Conservation (phyloP, 352 stramenopile genomes). For the Plasmopara viticola region DNA sequence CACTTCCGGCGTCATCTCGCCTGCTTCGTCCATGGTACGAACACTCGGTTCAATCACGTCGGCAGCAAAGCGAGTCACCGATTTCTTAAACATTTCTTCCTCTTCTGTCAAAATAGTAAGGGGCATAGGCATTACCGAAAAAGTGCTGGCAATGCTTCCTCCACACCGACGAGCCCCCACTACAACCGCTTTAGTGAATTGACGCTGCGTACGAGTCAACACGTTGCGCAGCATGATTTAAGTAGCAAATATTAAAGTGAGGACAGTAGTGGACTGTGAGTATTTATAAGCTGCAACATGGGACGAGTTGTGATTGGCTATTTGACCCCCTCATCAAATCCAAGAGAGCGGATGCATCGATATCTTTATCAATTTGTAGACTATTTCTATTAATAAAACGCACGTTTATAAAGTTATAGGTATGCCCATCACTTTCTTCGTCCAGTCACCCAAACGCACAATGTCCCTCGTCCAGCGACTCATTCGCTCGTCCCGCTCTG, state of each 20-base stretch:
- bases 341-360: conserved; percentile 2
- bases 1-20: conserved; percentile 82
- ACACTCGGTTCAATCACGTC: conserved; percentile 83
- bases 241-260: conserved; percentile 10
- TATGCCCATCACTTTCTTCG: neutral
- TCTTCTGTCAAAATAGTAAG: conserved; percentile 70
- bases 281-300: conserved; percentile 11
- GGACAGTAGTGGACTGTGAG: no score
- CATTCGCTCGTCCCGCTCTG: conserved; percentile 13
- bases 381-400: neutral
- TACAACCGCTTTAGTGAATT: conserved; percentile 2
- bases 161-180: conserved; percentile 10
- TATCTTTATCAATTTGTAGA: neutral
- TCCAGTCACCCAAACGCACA: neutral
- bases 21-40: conserved; percentile 89
- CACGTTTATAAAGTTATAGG: neutral
- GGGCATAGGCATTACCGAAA: conserved; percentile 18
- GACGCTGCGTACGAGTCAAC: conserved; percentile 9
- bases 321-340: conserved; percentile 8
- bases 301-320: conserved; percentile 7
- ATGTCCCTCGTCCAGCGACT: conserved; percentile 32
- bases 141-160: conserved; percentile 6
- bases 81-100: conserved; percentile 77
- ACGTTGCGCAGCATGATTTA: conserved; percentile 14
- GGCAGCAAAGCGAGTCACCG: conserved; percentile 78